A percentile compares a stretch with the other conserved stretches of the same genome.
phyloP scores from a whole-genome alignment of 371 early-diverging fungal genomes.

The Syncephalastrum monosporum region DNA sequence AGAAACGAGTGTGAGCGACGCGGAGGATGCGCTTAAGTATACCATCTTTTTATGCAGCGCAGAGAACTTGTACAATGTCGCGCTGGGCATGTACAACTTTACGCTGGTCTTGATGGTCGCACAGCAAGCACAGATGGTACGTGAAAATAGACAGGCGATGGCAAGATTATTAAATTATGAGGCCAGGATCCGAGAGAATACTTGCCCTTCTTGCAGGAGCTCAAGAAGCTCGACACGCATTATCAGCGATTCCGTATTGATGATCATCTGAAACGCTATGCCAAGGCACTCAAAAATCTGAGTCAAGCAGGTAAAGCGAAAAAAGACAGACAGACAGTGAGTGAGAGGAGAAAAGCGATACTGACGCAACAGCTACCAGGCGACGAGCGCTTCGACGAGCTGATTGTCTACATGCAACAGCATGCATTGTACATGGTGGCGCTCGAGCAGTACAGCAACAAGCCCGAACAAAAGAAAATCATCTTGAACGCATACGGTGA shows the following conservation, averaged over 20 bases:
- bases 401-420: slow-evolving; percentile 59
- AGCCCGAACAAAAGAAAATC: slow-evolving; percentile 40
- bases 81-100: slow-evolving; percentile 94
- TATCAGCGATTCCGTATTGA: slow-evolving; percentile 89
- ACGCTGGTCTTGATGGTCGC: slow-evolving; percentile 91
- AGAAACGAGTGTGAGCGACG: slow-evolving; percentile 52
- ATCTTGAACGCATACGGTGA: slow-evolving; percentile 68
- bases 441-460: slow-evolving; percentile 55
- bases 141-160: background rate
- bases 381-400: slow-evolving; percentile 66
- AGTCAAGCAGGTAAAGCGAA: slow-evolving; percentile 49
- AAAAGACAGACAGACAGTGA: too few species aligned
- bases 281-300: slow-evolving; percentile 73
- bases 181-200: slow-evolving; percentile 91
- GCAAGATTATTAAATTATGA: background rate
- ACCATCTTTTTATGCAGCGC: slow-evolving; percentile 89
- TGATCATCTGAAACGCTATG: slow-evolving; percentile 73
- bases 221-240: slow-evolving; percentile 68
- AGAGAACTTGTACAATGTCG: slow-evolving; percentile 85
- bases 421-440: slow-evolving; percentile 69
- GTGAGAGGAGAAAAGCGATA: background rate
- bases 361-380: slow-evolving; percentile 17
- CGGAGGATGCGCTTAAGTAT: slow-evolving; percentile 88
- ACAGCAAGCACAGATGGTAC: slow-evolving; percentile 84
- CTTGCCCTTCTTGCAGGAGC: slow-evolving; percentile 82